phyloP scores from a whole-genome alignment of 1,284 basidiomycete genomes.

The Trametes sp. region DNA sequence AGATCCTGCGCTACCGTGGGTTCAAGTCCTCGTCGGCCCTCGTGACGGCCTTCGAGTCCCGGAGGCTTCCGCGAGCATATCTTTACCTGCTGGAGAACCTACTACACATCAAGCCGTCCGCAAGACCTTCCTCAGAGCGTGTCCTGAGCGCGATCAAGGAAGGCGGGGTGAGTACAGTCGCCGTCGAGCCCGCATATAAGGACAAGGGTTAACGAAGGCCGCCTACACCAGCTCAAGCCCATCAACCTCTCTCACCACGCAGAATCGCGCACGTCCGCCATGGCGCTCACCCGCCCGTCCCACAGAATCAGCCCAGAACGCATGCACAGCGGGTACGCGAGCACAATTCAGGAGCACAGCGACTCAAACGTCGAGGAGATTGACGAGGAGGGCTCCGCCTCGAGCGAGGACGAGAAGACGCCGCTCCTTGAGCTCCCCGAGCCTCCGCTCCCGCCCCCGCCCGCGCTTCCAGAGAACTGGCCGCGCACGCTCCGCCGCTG shows the following conservation, averaged over 20 bases:
- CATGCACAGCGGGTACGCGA: background rate
- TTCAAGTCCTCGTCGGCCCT: conserved; percentile 67
- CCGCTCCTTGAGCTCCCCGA: conserved; percentile 11
- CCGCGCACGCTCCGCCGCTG: conserved; percentile 12
- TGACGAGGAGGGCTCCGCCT: conserved; percentile 14
- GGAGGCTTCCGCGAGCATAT: conserved; percentile 73
- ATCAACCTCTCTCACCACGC: background rate
- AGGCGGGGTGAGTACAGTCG: conserved; percentile 59
- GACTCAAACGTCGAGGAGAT: conserved; percentile 26
- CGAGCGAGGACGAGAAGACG: conserved; percentile 9
- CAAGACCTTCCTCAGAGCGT: conserved; percentile 76
- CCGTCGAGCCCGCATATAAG: too few relatives aligned
- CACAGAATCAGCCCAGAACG: conserved; percentile 20
- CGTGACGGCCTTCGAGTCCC: conserved; percentile 63
- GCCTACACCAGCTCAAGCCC: conserved; percentile 6
- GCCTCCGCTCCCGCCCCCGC: background rate
- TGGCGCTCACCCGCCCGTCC: conserved; percentile 20
- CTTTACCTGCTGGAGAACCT: conserved; percentile 78
- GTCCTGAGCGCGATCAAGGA: conserved; percentile 70
- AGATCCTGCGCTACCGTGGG: conserved; percentile 80
- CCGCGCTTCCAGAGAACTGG: conserved; percentile 12
- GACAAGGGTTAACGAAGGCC: background rate
- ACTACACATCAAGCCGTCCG: conserved; percentile 63
- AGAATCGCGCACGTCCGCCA: background rate
- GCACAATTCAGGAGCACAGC: conserved; percentile 14